Evolutionary conservation across 345 rosid genomes (phyloP).

Genomic region (Camelina laxa): DNA sequence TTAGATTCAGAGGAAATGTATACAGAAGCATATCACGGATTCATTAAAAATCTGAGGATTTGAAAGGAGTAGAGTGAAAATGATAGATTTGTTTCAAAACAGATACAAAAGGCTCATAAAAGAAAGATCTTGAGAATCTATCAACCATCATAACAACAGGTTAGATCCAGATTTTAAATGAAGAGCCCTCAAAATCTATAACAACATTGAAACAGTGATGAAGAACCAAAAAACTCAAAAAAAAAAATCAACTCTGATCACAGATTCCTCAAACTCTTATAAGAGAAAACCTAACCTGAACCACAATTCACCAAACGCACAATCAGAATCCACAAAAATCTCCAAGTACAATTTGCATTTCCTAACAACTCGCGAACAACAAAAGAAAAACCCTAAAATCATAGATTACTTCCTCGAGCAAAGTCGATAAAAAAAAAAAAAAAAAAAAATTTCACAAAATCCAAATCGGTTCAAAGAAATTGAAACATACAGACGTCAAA

Average conservation of each 20-base stretch:
- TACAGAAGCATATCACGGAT: conserved; percentile 14
- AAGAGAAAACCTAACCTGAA: conserved; percentile 27
- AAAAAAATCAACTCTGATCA: conserved; percentile 15
- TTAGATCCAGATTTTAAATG: background rate
- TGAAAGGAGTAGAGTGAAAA: background rate
- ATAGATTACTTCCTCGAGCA: too few relatives aligned
- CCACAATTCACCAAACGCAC: conserved; percentile 32
- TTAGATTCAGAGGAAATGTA: conserved; percentile 6
- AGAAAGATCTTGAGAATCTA: conserved; percentile 18
- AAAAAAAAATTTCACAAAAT: too few relatives aligned
- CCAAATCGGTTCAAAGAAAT: too few relatives aligned
- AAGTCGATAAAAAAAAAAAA: too few relatives aligned
- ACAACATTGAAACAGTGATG: background rate
- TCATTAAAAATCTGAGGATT: background rate
- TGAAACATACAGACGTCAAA: too few relatives aligned
- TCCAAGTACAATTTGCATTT: conserved; percentile 24
- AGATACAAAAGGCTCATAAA: conserved; percentile 4
- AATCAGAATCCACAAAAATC: conserved; percentile 2
- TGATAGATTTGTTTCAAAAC: conserved; percentile 17
- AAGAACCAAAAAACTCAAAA: background rate
- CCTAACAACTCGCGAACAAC: background rate
- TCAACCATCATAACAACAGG: conserved; percentile 17
- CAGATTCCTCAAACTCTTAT: conserved; percentile 10
- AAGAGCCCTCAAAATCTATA: background rate
- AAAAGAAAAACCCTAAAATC: conserved; percentile 12